Conservation (phyloP, 441 rosid species). For the Codiaeum variegatum region DNA sequence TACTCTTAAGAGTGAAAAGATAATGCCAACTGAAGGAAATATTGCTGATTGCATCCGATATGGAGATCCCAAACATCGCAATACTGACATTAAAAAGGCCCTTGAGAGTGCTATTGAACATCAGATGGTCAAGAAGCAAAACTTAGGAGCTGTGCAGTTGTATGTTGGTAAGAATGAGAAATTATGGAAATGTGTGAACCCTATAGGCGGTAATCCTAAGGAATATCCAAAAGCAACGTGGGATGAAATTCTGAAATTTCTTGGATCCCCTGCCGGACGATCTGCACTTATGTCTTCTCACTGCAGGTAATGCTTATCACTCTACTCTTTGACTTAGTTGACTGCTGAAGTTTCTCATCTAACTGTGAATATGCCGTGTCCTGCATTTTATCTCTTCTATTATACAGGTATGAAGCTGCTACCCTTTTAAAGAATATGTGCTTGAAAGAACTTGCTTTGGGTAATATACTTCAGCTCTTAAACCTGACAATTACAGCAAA, state of each 20-base stretch:
- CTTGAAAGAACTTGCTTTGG: conserved; percentile 37
- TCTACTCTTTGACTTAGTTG: neutral
- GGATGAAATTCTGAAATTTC: conserved; percentile 29
- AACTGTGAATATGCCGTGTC: conserved; percentile 7
- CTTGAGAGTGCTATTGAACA: conserved; percentile 35
- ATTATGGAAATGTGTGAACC: conserved; percentile 38
- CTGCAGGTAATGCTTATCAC: conserved; percentile 29
- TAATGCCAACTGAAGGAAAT: conserved; percentile 40
- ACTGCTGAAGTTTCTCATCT: neutral
- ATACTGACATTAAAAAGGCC: conserved; percentile 35
- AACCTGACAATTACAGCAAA: conserved; percentile 28
- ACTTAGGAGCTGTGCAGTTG: conserved; percentile 29
- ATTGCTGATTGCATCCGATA: conserved; percentile 35
- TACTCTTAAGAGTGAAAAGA: conserved; percentile 35
- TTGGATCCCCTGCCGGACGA: conserved; percentile 31
- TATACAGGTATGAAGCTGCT: conserved; percentile 43
- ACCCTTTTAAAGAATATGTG: conserved; percentile 35
- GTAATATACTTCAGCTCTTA: conserved; percentile 37
- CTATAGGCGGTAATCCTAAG: conserved; percentile 27
- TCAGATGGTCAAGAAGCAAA: conserved; percentile 37
- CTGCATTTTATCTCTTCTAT: neutral
- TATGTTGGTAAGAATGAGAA: conserved; percentile 36
- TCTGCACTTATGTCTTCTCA: conserved; percentile 36
- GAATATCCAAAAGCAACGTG: conserved; percentile 31
- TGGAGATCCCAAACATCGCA: conserved; percentile 36